Conservation (phyloP, 192 early-diverging fungal species). For the Funneliformis geosporum region DNA sequence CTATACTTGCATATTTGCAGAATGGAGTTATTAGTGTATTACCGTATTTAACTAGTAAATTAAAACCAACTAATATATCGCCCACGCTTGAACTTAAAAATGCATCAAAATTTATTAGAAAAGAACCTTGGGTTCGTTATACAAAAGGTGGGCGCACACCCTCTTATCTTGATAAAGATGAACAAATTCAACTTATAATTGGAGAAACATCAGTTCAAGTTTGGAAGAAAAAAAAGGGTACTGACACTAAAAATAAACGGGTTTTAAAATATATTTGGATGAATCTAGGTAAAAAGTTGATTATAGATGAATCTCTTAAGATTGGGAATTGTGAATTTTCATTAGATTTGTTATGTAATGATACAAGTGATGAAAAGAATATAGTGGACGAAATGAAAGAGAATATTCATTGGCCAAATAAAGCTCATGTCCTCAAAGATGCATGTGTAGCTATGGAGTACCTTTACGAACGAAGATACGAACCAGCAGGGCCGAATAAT, state of each 20-base stretch:
- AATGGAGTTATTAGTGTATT: background rate
- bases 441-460: background rate
- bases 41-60: too few relatives aligned
- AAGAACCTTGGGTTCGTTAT: background rate
- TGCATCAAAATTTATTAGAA: background rate
- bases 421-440: background rate
- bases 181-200: background rate
- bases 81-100: too few relatives aligned
- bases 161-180: background rate
- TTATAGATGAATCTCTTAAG: background rate
- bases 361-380: too few relatives aligned
- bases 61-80: too few relatives aligned
- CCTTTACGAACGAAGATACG: background rate
- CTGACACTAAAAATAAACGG: background rate
- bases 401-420: background rate
- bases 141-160: background rate
- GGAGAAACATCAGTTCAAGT: background rate
- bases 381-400: too few relatives aligned
- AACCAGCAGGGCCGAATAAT: background rate
- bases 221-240: background rate
- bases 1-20: background rate
- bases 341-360: background rate
- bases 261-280: slow-evolving; percentile 5
- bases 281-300: background rate
- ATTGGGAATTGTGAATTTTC: background rate